A percentile compares a stretch with the other conserved stretches of the same genome.
Evolutionary conservation across 352 stramenopile species (phyloP).

Genomic region (Pythium myriotylum): DNA sequence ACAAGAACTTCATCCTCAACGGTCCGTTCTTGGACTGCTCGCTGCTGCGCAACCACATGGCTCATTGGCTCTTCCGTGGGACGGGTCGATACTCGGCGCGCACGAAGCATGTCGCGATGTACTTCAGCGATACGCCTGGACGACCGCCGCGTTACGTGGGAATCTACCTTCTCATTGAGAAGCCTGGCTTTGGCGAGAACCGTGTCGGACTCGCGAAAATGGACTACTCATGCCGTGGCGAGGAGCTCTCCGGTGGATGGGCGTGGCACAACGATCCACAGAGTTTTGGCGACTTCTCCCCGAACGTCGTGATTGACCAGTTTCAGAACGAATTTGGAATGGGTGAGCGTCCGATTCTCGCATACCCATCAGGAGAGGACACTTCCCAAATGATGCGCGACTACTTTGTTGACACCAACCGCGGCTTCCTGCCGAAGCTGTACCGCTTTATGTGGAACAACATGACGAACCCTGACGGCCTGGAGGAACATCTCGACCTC

Average conservation of each 20-base stretch:
- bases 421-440: conserved; percentile 62
- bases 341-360: conserved; percentile 64
- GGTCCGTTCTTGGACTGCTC: conserved; percentile 73
- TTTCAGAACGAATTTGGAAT: conserved; percentile 84
- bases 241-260: conserved; percentile 70
- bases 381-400: conserved; percentile 78
- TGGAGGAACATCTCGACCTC: conserved; percentile 67
- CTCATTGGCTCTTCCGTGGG: conserved; percentile 72
- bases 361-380: conserved; percentile 49
- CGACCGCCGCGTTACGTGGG: conserved; percentile 45
- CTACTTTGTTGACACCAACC: conserved; percentile 64
- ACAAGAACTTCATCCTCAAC: conserved; percentile 76
- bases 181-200: conserved; percentile 70
- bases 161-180: conserved; percentile 80
- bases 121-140: conserved; percentile 47
- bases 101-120: conserved; percentile 66
- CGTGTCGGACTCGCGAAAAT: conserved; percentile 65
- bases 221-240: conserved; percentile 40
- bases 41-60: conserved; percentile 77
- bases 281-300: conserved; percentile 67
- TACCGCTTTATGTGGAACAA: conserved; percentile 78
- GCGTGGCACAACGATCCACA: conserved; percentile 80
- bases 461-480: conserved; percentile 61
- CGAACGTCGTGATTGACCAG: conserved; percentile 76
- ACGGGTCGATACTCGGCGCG: conserved; percentile 73